Base-by-base conservation (phyloP, 2,329 filamentous ascomycete genomes). In the Pyricularia pennisetigena region DNA sequence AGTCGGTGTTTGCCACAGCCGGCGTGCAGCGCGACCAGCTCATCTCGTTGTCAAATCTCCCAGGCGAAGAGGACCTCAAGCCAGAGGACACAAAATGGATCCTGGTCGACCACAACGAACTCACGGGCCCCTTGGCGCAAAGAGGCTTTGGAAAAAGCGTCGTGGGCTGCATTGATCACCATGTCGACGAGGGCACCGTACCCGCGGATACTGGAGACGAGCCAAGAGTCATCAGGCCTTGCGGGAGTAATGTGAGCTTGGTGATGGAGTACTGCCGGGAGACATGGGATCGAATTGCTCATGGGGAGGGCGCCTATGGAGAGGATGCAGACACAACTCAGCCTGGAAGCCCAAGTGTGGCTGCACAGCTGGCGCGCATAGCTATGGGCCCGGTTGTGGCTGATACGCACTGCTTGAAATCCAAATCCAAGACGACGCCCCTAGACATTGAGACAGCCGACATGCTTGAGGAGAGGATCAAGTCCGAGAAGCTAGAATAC, bases 81-180 rank as follows among this genome's bases (percentile, higher is more conserved):
- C 81, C 86, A 0, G 81, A 84, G 29, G 83, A 86, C 64, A 89
- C 90, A 1, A 81, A 80, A 66, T 93, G 90, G 90, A 78, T 92
- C 23, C 81, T 95, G 0, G 90, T 95, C 4, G 92, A 95, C 78
- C 92, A 95, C 80, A 95, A 95, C 75, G 83, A 81, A 0, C 80
- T 92, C 65, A 89, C 89, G 6, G 90, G 90, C 0, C 73, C 78
- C 16, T 79, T 94, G 20, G 85, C 82, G 20, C 77, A 75, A 54
- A 76, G 81, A 20, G 68, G 71, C 32, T 71, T 69, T 57, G 41
- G 64, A 12, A 91, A 74, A 4, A 79, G 80, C 9, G 84, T 94
- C 0, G 78, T 82, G 4, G 90, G 89, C 4, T 89, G 89, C 71
- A 85, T 95, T 68, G 92, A 95, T 77, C 92, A 95, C 77, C 92